Percentiles rank a stretch among this genome's conserved stretches.
Evolutionary conservation across 1,139 yeast species (phyloP).

Genomic region (Wickerhamiella pararugosa): DNA sequence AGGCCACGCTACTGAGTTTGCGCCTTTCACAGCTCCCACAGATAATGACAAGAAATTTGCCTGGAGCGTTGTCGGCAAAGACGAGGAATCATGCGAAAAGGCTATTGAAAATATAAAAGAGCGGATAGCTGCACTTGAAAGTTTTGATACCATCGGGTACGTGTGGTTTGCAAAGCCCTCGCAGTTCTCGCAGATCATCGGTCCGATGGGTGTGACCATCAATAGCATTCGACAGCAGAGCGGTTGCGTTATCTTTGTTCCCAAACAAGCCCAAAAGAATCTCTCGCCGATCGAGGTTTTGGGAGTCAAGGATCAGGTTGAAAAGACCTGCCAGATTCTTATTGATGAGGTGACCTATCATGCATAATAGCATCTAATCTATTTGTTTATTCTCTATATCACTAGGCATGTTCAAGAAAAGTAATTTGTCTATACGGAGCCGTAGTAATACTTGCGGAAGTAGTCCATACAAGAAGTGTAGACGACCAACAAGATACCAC

Average conservation of each 20-base stretch:
- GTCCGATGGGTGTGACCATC: conserved; percentile 61
- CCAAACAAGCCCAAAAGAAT: conserved; percentile 7
- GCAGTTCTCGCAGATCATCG: conserved; percentile 47
- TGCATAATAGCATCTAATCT: background rate
- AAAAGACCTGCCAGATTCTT: conserved; percentile 1
- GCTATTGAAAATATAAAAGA: conserved; percentile 23
- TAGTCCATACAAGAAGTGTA: conserved; percentile 91
- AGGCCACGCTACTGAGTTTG: conserved; percentile 14
- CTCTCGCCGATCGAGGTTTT: conserved; percentile 5
- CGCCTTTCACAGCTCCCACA: background rate
- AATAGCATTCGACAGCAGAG: conserved; percentile 36
- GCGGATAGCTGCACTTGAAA: conserved; percentile 23
- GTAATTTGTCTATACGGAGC: background rate
- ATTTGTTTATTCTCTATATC: background rate
- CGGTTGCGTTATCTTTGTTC: conserved; percentile 8
- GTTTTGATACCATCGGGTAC: conserved; percentile 32
- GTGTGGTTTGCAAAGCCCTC: conserved; percentile 35
- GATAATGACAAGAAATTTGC: background rate
- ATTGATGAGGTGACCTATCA: background rate
- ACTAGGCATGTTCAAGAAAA: background rate
- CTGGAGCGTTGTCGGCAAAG: conserved; percentile 19
- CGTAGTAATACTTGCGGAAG: conserved; percentile 29
- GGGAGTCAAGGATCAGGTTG: conserved; percentile 6
- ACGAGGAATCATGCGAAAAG: conserved; percentile 25
- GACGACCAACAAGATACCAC: conserved; percentile 92